Evolutionary conservation across 108 stramenopile genomes (phyloP).

Genomic region (Cylindrotheca closterium): DNA sequence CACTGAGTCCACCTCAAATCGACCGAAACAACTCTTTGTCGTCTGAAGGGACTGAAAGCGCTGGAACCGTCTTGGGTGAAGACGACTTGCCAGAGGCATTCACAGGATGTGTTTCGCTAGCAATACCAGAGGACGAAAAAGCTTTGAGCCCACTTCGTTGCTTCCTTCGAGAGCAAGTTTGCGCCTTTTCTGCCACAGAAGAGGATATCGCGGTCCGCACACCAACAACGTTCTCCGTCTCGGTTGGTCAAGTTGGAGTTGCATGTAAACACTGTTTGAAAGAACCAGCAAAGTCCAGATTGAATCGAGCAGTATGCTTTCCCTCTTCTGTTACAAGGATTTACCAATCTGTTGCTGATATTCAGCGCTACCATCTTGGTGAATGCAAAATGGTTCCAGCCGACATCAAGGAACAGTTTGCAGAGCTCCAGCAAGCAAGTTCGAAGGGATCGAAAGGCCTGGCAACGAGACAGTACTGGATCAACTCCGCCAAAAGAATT

Average conservation of each 20-base stretch:
- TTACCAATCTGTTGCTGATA: constrained; percentile 88
- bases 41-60: constrained; percentile 20
- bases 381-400: constrained; percentile 83
- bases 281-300: constrained; percentile 68
- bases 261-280: constrained; percentile 56
- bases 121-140: constrained; percentile 66
- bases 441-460: constrained; percentile 88
- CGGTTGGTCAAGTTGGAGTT: constrained; percentile 50
- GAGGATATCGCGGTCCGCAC: constrained; percentile 86
- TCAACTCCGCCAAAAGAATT: constrained; percentile 82
- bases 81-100: constrained; percentile 30
- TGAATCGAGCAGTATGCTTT: constrained; percentile 88
- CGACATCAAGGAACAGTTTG: constrained; percentile 61
- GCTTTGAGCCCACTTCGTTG: constrained; percentile 82
- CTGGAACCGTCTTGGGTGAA: not conserved
- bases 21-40: constrained; percentile 19
- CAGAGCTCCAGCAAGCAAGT: constrained; percentile 72
- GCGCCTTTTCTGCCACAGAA: constrained; percentile 80
- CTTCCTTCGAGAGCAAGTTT: constrained; percentile 84
- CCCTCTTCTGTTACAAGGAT: constrained; percentile 86
- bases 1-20: constrained; percentile 4
- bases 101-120: constrained; percentile 56
- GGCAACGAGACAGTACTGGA: constrained; percentile 88
- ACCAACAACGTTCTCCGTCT: constrained; percentile 84
- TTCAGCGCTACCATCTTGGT: constrained; percentile 84